These are phyloP conservation scores for Penicillium coprophilum DNA, from an alignment of 495 filamentous ascomycete species.

Conservation along the genomic window DNA sequence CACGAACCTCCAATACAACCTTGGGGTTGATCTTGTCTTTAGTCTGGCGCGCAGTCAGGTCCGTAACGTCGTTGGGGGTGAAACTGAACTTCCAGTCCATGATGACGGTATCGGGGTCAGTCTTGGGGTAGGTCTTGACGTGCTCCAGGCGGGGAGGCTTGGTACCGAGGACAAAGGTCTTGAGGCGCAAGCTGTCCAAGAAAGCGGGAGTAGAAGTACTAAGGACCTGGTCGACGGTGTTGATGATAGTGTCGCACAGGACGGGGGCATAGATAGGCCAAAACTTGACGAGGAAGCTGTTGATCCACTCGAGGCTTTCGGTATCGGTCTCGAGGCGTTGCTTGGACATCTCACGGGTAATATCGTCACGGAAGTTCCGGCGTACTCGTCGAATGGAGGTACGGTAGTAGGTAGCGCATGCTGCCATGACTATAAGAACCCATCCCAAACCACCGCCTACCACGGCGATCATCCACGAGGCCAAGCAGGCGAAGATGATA, in stretches of 20 bases:
- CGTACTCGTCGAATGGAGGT: conserved; percentile 92
- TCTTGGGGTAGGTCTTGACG: conserved; percentile 96
- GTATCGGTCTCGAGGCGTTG: conserved; percentile 85
- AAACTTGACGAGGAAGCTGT: conserved; percentile 97
- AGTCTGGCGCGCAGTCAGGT: conserved; percentile 85
- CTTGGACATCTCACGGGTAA: conserved; percentile 90
- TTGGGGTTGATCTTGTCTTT: conserved; percentile 97
- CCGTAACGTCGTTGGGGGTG: conserved; percentile 87
- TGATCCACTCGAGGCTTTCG: conserved; percentile 98
- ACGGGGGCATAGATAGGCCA: conserved; percentile 98
- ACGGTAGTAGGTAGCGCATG: conserved; percentile 92
- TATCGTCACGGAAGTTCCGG: conserved; percentile 93
- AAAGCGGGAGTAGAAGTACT: conserved; percentile 89
- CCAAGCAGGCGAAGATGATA: conserved; percentile 88
- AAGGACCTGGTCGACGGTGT: conserved; percentile 90
- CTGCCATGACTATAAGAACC: conserved; percentile 89
- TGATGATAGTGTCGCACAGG: conserved; percentile 86
- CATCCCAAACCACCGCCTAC: conserved; percentile 89
- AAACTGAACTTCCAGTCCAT: conserved; percentile 99
- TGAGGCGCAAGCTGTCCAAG: conserved; percentile 87
- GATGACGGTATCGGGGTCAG: conserved; percentile 88
- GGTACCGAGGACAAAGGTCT: conserved; percentile 85
- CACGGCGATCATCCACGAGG: conserved; percentile 85
- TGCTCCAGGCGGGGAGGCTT: conserved; percentile 96
- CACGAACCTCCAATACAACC: conserved; percentile 85